Evolutionary conservation across 208 protist species (phyloP), one percentile per base, ranked within the genome.

Genomic region (Wallacemonas sp.): DNA sequence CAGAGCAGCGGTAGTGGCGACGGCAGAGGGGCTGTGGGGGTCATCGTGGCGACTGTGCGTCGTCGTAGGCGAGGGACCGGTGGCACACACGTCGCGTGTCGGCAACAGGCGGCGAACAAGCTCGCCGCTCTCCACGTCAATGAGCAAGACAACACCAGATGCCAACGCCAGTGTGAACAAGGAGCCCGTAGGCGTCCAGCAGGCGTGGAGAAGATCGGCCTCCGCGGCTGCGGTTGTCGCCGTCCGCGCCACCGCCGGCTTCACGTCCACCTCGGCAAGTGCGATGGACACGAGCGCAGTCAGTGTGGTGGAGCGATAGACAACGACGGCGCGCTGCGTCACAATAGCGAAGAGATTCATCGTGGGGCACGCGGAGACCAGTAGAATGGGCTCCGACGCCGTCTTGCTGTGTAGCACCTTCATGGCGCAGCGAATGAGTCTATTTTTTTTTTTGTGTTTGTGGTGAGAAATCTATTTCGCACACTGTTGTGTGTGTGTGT

Each of bases 261-360:
- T 13, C 19, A 33, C 36, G 2, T 46, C 34, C n/a, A 68, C 42
- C 27, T 39, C 30, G 5, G 33, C 8, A 15, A 94, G 75, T 0
- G 76, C n/a, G n/a, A 87, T 68, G 30, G 65, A 76, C 22, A 72
- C 78, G 15, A 94, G 75, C 0, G 77, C 76, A 21, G 85, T 90
- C 26, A 92, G 71, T 5, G 83, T 91, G 22, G 89, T 91, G 34
- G 85, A 85, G 63, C 89, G 89, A 60, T 89, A 94, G 22, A 94
- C 74, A 15, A 76, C 68, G 21, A 89, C 60, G 13, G 73, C 41
- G 22, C 65, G 78, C 13, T 39, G 44, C 19, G 89, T 92, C 32
- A 91, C 83, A 62, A 94, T 65, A 32, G 81, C 85, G 21, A 94
- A 76, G 0, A 94, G 64, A 44, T 94, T 89, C 66, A 89, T 87